phyloP scores from a whole-genome alignment of 306 rosid genomes.

The Gastrolobium villosum region DNA sequence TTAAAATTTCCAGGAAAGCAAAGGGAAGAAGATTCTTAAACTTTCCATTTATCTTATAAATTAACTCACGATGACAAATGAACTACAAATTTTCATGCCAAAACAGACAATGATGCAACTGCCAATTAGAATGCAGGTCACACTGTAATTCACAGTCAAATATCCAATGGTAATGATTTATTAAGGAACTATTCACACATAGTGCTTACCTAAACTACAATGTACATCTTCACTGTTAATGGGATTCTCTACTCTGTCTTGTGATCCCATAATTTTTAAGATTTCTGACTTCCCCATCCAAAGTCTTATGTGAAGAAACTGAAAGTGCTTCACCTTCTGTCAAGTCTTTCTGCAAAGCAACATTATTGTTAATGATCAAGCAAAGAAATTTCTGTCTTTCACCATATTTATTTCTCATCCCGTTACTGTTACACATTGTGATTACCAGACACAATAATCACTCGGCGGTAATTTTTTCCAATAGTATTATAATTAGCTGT shows the following conservation, averaged over 20 bases:
- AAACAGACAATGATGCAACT: constrained; percentile 36
- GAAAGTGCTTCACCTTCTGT: constrained; percentile 47
- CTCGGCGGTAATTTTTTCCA: constrained; percentile 38
- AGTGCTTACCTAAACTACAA: constrained; percentile 65
- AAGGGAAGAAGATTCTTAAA: constrained; percentile 44
- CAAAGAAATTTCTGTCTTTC: constrained; percentile 40
- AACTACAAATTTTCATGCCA: constrained; percentile 37
- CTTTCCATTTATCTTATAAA: constrained; percentile 13
- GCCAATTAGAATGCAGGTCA: constrained; percentile 25
- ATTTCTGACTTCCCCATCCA: constrained; percentile 36
- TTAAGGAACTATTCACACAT: constrained; percentile 41
- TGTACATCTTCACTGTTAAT: constrained; percentile 45
- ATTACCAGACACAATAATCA: constrained; percentile 43
- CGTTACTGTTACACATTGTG: constrained; percentile 48
- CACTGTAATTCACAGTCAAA: constrained; percentile 24
- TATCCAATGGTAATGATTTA: constrained; percentile 10
- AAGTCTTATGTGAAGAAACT: constrained; percentile 45
- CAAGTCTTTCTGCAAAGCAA: constrained; percentile 54
- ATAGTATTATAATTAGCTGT: constrained; percentile 22
- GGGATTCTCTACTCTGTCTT: constrained; percentile 47
- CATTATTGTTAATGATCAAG: constrained; percentile 46
- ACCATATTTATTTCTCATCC: constrained; percentile 44
- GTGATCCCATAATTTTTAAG: constrained; percentile 40
- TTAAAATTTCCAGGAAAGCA: constrained; percentile 61
- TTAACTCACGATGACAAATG: constrained; percentile 15